Percentiles rank a stretch among this genome's conserved stretches.
These are phyloP conservation scores for Fusarium brachygibbosum DNA, from an alignment of 2,329 filamentous ascomycete species.

Conservation along the genomic window DNA sequence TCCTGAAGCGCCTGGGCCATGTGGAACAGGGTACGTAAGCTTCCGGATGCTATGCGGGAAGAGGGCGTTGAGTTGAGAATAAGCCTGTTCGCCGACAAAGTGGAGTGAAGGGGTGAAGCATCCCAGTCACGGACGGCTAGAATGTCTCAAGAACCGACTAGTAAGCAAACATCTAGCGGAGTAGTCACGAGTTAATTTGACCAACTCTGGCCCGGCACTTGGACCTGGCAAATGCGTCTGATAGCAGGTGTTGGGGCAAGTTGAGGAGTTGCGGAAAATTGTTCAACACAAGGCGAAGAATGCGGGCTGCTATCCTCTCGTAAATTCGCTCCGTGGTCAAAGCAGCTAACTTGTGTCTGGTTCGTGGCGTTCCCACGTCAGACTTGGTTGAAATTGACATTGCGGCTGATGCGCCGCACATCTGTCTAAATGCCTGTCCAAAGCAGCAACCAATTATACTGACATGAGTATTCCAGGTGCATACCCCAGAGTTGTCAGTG, in stretches of 20 bases:
- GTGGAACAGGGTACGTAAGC: slow-evolving; percentile 49
- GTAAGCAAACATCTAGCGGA: slow-evolving; percentile 40
- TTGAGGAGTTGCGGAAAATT: slow-evolving; percentile 12
- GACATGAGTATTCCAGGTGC: background rate
- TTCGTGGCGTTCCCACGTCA: slow-evolving; percentile 7
- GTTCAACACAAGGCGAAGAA: slow-evolving; percentile 15
- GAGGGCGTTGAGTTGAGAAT: slow-evolving; percentile 35
- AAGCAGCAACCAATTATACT: background rate
- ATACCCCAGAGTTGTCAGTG: background rate
- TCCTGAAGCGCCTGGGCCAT: slow-evolving; percentile 36
- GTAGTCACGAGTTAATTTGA: slow-evolving; percentile 26
- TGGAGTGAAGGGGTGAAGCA: slow-evolving; percentile 38
- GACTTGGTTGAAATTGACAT: slow-evolving; percentile 8
- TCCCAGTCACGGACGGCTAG: slow-evolving; percentile 43
- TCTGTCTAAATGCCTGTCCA: slow-evolving; percentile 1
- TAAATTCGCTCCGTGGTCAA: background rate
- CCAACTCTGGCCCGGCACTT: slow-evolving; percentile 39
- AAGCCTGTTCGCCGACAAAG: slow-evolving; percentile 37
- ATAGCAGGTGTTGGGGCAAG: background rate
- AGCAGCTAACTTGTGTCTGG: slow-evolving; percentile 8
- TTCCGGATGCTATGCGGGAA: slow-evolving; percentile 39
- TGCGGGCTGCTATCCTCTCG: slow-evolving; percentile 15
- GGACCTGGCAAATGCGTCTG: slow-evolving; percentile 14
- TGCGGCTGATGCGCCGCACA: slow-evolving; percentile 10
- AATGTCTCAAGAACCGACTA: slow-evolving; percentile 50